Base-by-base conservation (phyloP, 2,329 filamentous ascomycete genomes). In the Hypoxylon sp. region DNA sequence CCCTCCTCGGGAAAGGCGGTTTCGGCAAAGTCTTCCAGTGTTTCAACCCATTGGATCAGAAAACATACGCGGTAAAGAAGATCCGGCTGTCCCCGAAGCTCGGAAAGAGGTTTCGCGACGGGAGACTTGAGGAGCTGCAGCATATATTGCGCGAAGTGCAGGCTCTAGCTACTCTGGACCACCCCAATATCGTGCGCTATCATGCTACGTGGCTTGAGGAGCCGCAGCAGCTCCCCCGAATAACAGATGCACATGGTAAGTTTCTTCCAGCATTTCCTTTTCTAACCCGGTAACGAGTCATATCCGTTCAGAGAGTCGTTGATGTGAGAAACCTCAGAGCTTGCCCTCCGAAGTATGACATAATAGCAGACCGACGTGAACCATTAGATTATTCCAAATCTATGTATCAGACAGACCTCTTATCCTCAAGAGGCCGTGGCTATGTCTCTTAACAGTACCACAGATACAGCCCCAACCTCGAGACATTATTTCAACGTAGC, bases 171-270 rank as follows among this genome's bases (percentile, higher is more conserved):
- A 70, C 67, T 30, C 68, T 77, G 14, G 75, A 76, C 49, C 75
- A 77, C 51, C 72, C 74, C 11, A 77, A 77, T 45, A 71, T 77
- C 48, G 75, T 77, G 14, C 70, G 75, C 0, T 77, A 77, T 53
- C 73, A 77, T 46, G 71, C 71, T 20, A 74, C 75, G 0, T 76
- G 74, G 74, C 71, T 76, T 57, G 75, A 77, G 46, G 70, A 74
- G 48, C 71, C 73, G n/a, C 72, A 72, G 4, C 55, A 61, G 20
- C 12, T 38, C 3, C 32, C 57, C 14, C 14, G 20, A 28, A 11
- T 28, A 16, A 28, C 30, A 74, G 78, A 3, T 76, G 80, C 18
- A 80, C 84, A 26, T 79, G 82, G 14, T 83, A 84, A 5, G 74
- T 85, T 3, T 26, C 28, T 50, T 33, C 5, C 40, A 30, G 2